Conservation (phyloP, 805 yeast genomes). For the Kodamaea restingae region DNA sequence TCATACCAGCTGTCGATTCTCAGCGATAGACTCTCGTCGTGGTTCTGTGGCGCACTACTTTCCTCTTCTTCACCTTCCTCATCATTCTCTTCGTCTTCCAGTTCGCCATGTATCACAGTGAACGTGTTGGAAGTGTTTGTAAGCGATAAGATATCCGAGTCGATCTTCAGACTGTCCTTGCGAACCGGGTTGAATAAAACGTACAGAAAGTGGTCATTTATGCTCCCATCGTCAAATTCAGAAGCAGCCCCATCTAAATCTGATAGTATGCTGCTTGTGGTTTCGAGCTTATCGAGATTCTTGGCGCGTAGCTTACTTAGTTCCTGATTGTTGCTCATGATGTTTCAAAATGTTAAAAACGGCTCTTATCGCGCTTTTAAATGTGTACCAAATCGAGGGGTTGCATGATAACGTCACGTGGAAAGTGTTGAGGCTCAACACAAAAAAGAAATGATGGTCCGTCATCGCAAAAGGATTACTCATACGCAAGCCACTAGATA, state of each 20-base stretch:
- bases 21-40: slow-evolving; percentile 6
- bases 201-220: slow-evolving; percentile 15
- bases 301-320: slow-evolving; percentile 8
- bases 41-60: slow-evolving; percentile 1
- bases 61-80: slow-evolving; percentile 8
- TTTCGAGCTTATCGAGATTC: slow-evolving; percentile 9
- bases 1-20: slow-evolving; percentile 14
- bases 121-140: slow-evolving; percentile 12
- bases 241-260: slow-evolving; percentile 12
- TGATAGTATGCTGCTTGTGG: slow-evolving; percentile 14
- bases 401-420: slow-evolving; percentile 6
- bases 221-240: slow-evolving; percentile 6
- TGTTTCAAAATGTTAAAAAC: neutral
- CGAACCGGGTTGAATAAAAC: slow-evolving; percentile 14
- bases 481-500: neutral
- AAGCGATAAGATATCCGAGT: slow-evolving; percentile 12
- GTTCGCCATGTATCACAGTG: slow-evolving; percentile 7
- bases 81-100: slow-evolving; percentile 10
- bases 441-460: neutral
- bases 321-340: slow-evolving; percentile 7
- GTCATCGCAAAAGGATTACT: slow-evolving; percentile 1
- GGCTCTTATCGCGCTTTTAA: neutral
- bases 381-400: slow-evolving; percentile 2
- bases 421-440: neutral
- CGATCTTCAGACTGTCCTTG: slow-evolving; percentile 1